These are phyloP conservation scores for Cordyceps militaris DNA, from an alignment of 2,329 filamentous ascomycete species.

Conservation along the genomic window DNA sequence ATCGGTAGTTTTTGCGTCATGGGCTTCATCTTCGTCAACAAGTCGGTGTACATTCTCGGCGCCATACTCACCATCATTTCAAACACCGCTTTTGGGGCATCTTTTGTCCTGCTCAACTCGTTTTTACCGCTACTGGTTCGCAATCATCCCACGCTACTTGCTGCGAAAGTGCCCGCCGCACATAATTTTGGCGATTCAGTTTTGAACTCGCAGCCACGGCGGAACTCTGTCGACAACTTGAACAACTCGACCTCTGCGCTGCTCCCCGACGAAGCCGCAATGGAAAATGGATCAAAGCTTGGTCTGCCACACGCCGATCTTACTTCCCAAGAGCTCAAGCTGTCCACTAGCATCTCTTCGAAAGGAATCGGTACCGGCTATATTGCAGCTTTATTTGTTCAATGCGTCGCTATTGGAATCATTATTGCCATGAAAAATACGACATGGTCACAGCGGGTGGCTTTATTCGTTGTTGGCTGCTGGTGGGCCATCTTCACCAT, in stretches of 20 bases:
- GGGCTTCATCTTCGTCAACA: constrained; percentile 73
- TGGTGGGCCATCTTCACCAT: constrained; percentile 96
- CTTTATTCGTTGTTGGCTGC: constrained; percentile 75
- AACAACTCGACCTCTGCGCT: constrained; percentile 42
- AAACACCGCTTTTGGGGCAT: constrained; percentile 91
- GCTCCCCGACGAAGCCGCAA: constrained; percentile 30
- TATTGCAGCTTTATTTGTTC: constrained; percentile 74
- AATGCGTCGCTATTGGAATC: constrained; percentile 72
- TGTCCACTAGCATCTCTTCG: constrained; percentile 87
- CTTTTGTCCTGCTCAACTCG: constrained; percentile 91
- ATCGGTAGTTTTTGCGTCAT: constrained; percentile 77
- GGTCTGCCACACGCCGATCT: constrained; percentile 40
- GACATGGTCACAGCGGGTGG: constrained; percentile 78
- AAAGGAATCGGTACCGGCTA: constrained; percentile 94
- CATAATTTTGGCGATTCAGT: constrained; percentile 26
- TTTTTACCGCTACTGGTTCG: constrained; percentile 88
- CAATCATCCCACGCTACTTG: constrained; percentile 58
- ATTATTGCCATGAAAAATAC: constrained; percentile 67
- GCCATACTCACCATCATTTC: constrained; percentile 80
- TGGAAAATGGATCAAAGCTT: constrained; percentile 24
- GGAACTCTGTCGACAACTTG: constrained; percentile 27
- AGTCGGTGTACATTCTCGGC: constrained; percentile 71
- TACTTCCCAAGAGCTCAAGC: constrained; percentile 60
- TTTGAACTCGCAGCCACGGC: constrained; percentile 29
- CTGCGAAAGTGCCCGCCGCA: constrained; percentile 21